These are phyloP conservation scores for Lojkania enalia DNA, from an alignment of 2,329 filamentous ascomycete species.

Conservation along the genomic window DNA sequence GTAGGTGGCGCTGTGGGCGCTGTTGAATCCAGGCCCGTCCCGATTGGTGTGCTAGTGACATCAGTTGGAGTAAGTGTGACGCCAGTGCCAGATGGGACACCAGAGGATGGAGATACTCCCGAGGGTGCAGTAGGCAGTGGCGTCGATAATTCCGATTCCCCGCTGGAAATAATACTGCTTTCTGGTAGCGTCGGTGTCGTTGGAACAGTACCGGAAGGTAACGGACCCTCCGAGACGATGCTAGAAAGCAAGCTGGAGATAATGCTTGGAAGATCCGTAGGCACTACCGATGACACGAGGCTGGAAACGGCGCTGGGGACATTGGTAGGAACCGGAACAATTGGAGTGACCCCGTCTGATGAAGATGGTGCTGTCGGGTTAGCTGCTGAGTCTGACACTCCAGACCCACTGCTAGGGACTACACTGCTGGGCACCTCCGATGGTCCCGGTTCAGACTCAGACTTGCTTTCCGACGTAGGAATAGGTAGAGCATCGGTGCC, in stretches of 20 bases:
- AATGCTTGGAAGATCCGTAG: conserved; percentile 17
- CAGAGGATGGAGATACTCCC: conserved; percentile 5
- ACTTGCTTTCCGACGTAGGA: conserved; percentile 21
- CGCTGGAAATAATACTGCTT: conserved; percentile 11
- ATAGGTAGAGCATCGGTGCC: conserved; percentile 17
- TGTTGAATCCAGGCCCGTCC: not conserved
- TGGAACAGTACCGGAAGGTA: conserved; percentile 10
- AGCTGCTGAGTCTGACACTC: conserved; percentile 8
- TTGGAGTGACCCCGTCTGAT: conserved; percentile 4
- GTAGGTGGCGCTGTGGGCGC: not conserved
- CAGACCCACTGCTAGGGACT: conserved; percentile 8
- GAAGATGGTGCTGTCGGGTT: conserved; percentile 9
- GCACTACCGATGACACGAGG: conserved; percentile 15
- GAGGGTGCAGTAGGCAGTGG: not conserved
- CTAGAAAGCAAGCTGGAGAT: conserved; percentile 12
- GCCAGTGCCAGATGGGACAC: conserved; percentile 1
- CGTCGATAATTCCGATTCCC: conserved; percentile 1
- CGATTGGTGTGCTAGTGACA: not conserved
- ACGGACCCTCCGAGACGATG: conserved; percentile 8
- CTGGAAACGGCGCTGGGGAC: conserved; percentile 12
- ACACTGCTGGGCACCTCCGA: conserved; percentile 6
- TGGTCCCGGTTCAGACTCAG: conserved; percentile 5
- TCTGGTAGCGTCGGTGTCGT: not conserved
- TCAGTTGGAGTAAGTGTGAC: conserved; percentile 4
- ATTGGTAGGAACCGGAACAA: conserved; percentile 7